Evolutionary conservation across 2,329 filamentous ascomycete genomes (phyloP).

Genomic region (Akanthomyces uredinophilus): DNA sequence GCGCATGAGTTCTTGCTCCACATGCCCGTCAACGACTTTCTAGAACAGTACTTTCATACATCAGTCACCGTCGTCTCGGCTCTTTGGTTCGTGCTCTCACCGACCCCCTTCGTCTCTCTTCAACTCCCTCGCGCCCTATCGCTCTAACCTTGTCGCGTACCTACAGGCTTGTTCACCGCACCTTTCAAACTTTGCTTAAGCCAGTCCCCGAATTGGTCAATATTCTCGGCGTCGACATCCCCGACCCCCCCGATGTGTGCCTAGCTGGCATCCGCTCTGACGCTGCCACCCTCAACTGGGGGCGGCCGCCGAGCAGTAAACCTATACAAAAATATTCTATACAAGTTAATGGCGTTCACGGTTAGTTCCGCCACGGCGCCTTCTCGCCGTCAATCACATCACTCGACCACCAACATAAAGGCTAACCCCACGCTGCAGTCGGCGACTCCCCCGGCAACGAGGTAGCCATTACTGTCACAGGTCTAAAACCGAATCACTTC

Average conservation of each 20-base stretch:
- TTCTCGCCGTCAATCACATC: neutral
- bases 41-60: conserved; percentile 9
- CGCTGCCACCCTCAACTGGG: conserved; percentile 88
- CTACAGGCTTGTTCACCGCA: conserved; percentile 73
- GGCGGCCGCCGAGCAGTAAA: conserved; percentile 59
- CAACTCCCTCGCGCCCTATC: conserved; percentile 33
- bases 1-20: conserved; percentile 18
- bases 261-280: conserved; percentile 84
- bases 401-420: neutral
- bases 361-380: conserved; percentile 43
- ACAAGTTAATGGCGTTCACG: conserved; percentile 87
- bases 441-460: conserved; percentile 64
- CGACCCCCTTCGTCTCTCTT: conserved; percentile 36
- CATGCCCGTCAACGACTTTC: conserved; percentile 20
- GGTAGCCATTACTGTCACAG: conserved; percentile 75
- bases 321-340: conserved; percentile 83
- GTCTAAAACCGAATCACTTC: conserved; percentile 78
- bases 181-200: conserved; percentile 83
- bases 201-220: conserved; percentile 86
- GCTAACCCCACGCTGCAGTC: conserved; percentile 43
- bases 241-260: conserved; percentile 81
- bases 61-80: conserved; percentile 18
- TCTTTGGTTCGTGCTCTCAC: conserved; percentile 20
- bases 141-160: conserved; percentile 1
- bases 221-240: conserved; percentile 90